phyloP scores from a whole-genome alignment of 2,329 filamentous ascomycete species.

The Colletotrichum sp. region DNA sequence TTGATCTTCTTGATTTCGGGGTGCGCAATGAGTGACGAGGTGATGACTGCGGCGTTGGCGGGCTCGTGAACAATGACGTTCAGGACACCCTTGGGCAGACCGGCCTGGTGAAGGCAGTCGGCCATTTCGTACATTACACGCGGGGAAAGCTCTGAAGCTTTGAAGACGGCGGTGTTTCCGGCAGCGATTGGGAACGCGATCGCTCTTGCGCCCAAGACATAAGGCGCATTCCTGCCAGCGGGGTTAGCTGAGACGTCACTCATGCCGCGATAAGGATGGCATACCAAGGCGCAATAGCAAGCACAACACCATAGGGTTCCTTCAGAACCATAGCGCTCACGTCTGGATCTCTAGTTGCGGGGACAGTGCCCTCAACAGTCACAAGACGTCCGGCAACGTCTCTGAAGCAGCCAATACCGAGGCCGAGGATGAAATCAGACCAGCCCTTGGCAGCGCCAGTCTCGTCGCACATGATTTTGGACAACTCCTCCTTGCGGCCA shows the following conservation, averaged over 20 bases:
- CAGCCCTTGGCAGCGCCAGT: constrained; percentile 31
- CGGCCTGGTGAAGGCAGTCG: constrained; percentile 72
- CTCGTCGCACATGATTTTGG: constrained; percentile 54
- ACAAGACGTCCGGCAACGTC: constrained; percentile 43
- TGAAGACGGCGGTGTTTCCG: constrained; percentile 79
- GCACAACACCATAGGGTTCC: constrained; percentile 78
- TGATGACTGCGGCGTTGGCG: constrained; percentile 70
- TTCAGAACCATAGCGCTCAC: constrained; percentile 64
- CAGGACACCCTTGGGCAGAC: constrained; percentile 75
- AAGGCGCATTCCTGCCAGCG: constrained; percentile 57
- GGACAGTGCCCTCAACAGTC: constrained; percentile 35
- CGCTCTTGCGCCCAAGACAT: constrained; percentile 57
- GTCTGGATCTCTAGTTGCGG: constrained; percentile 43
- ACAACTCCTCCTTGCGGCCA: constrained; percentile 57
- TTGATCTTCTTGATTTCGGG: constrained; percentile 78
- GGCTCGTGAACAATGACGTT: constrained; percentile 74
- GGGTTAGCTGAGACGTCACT: neutral
- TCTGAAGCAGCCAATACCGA: constrained; percentile 35
- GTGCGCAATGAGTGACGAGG: constrained; percentile 70
- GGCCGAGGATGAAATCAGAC: constrained; percentile 38
- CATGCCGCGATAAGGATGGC: neutral
- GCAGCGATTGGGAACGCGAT: constrained; percentile 72
- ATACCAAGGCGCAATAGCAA: constrained; percentile 84
- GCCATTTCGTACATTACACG: constrained; percentile 67
- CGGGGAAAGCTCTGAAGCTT: constrained; percentile 73